Base-by-base conservation (phyloP, 2,329 filamentous ascomycete species). In the Sporothrix schenckii region DNA sequence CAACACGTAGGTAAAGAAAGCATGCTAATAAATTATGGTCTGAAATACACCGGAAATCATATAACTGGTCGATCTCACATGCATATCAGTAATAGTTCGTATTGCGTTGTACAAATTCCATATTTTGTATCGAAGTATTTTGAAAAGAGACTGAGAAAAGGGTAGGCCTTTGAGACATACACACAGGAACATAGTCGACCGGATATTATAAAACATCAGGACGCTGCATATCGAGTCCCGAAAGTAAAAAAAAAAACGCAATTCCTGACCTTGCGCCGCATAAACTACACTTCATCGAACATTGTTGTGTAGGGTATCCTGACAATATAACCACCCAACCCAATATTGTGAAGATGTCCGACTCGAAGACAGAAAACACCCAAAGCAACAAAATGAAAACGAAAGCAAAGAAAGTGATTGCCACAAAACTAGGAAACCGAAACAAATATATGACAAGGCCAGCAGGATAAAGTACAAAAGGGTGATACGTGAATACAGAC, bases 311-410 rank as follows among this genome's bases (percentile, higher is more conserved):
- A 66, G 47, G 63, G 63, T 66, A 66, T 52, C 63, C 44, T 66
- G 47, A 52, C 63, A 66, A 66, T 65, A 66, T 66, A 66, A 66
- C 63, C 63, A 50, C 63, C 63, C 63, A 66, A 66, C 19, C 61
- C 24, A 34, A 63, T 63, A 63, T 52, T 66, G 47, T 34, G 24
- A 65, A 65, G 44, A 50, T 49, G 41, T 41, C 60, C 41, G 44
- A 49, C 24, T 50, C n/a, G 27, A 16, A 65, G 47, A 34, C 49
- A 65, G 41, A 39, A 21, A 34, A 14, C 41, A 52, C 27, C 27
- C 34, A 66, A 52, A 52, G 19, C 7, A 21, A 60, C 58, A 49
- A 39, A 50, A 49, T 6, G 24, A 41, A 4, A 30, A 7, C 34
- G 34, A 47, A 56, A 39, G 10, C 50, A 52, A 39, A n/a, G 21